These are phyloP conservation scores for Penicillium mononematosum DNA, from an alignment of 495 filamentous ascomycete species.

Conservation along the genomic window DNA sequence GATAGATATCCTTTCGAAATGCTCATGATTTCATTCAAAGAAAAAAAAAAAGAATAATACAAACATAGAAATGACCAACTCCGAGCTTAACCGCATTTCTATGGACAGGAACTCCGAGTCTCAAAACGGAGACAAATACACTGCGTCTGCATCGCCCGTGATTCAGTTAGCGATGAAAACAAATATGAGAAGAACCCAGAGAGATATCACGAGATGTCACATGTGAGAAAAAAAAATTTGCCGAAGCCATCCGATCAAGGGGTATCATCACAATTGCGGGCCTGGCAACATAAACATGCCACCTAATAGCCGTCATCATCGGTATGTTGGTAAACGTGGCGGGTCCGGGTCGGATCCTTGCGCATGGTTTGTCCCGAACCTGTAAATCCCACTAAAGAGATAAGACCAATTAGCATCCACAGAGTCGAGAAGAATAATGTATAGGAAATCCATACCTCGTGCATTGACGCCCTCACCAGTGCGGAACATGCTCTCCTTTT, in stretches of 20 bases:
- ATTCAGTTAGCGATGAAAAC: conserved; percentile 38
- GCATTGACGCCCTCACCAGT: conserved; percentile 83
- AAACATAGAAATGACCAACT: conserved; percentile 13
- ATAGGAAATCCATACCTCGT: conserved; percentile 59
- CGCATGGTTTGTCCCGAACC: conserved; percentile 93
- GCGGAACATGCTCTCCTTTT: conserved; percentile 97
- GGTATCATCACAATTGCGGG: conserved; percentile 10
- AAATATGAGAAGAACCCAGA: conserved; percentile 14
- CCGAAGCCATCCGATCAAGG: conserved; percentile 14
- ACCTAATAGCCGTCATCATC: conserved; percentile 64
- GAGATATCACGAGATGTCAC: conserved; percentile 13
- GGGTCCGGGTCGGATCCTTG: conserved; percentile 78
- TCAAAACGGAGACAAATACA: conserved; percentile 17
- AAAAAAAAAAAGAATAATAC: too few species aligned
- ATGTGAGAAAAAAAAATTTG: conserved; percentile 14
- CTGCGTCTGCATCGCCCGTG: conserved; percentile 32
- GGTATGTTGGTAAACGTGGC: conserved; percentile 81
- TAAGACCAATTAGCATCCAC: conserved; percentile 15
- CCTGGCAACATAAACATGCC: neutral
- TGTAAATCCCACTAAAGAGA: conserved; percentile 78
- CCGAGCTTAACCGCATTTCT: conserved; percentile 14
- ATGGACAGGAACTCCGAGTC: conserved; percentile 20
- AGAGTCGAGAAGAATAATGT: neutral
- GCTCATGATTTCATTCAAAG: conserved; percentile 5
- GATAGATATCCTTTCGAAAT: neutral